phyloP scores from a whole-genome alignment of 345 rosid genomes.

The Eutrema japonicum region DNA sequence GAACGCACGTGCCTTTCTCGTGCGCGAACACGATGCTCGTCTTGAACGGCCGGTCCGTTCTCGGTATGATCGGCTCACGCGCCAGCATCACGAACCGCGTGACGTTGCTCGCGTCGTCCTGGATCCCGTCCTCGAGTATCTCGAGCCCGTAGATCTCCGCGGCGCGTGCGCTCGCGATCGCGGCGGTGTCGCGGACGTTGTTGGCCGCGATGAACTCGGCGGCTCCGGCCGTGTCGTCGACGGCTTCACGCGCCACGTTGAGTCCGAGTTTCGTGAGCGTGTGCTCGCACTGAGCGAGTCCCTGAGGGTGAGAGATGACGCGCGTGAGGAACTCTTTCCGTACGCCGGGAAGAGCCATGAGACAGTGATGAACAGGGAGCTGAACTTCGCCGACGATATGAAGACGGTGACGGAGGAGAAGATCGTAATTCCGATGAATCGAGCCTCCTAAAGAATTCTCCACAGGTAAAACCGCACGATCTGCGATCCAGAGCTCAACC shows the following conservation, averaged over 20 bases:
- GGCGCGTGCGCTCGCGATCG: constrained; percentile 92
- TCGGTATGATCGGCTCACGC: constrained; percentile 94
- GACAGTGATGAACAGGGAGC: constrained; percentile 91
- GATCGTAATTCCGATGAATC: constrained; percentile 92
- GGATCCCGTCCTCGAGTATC: constrained; percentile 82
- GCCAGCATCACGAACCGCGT: constrained; percentile 96
- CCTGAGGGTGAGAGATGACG: constrained; percentile 96
- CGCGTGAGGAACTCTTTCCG: constrained; percentile 76
- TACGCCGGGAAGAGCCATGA: constrained; percentile 87
- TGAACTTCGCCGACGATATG: constrained; percentile 99
- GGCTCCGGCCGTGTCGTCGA: constrained; percentile 93
- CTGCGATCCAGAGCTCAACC: constrained; percentile 98
- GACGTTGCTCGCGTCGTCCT: constrained; percentile 86
- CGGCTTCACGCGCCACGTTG: constrained; percentile 84
- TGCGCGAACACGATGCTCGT: constrained; percentile 98
- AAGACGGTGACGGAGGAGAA: constrained; percentile 94
- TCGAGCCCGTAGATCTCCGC: constrained; percentile 86
- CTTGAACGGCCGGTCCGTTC: constrained; percentile 93
- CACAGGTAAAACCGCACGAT: constrained; percentile 89
- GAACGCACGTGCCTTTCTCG: constrained; percentile 86
- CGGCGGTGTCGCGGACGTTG: constrained; percentile 80
- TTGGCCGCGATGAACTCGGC: constrained; percentile 82
- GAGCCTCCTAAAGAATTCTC: constrained; percentile 98
- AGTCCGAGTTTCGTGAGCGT: constrained; percentile 80
- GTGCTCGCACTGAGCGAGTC: constrained; percentile 88